Conservation (phyloP, 345 rosid species). For the Arabidopsis suecica region DNA sequence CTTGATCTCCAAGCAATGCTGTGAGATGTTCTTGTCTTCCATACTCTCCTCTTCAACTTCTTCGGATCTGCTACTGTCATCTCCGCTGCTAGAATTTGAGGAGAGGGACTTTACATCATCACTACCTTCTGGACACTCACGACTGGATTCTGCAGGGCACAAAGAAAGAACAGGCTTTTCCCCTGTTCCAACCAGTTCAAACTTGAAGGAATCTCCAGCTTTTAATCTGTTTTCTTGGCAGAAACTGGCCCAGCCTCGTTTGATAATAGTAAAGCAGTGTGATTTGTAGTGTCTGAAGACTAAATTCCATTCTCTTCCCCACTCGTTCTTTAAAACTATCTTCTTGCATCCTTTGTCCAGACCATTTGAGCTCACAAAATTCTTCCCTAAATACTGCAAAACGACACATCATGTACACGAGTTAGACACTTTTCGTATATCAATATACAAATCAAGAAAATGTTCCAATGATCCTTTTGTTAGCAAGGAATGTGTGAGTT, state of each 20-base stretch:
- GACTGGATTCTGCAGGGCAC: slow-evolving; percentile 1
- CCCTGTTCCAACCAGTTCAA: slow-evolving; percentile 1
- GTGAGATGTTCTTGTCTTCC: slow-evolving; percentile 2
- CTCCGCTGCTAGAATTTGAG: slow-evolving; percentile 8
- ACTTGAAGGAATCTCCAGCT: slow-evolving; percentile 27
- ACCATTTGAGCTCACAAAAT: slow-evolving; percentile 26
- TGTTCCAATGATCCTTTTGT: not conserved
- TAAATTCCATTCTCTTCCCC: slow-evolving; percentile 26
- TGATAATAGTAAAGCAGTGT: not conserved
- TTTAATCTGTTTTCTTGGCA: slow-evolving; percentile 31
- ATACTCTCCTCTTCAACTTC: slow-evolving; percentile 19
- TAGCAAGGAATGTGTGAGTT: not conserved
- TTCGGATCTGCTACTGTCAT: slow-evolving; percentile 15
- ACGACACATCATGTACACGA: not conserved
- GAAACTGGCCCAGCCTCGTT: slow-evolving; percentile 36
- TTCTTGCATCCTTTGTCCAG: slow-evolving; percentile 18
- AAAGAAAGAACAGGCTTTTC: slow-evolving; percentile 22
- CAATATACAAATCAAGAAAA: not conserved
- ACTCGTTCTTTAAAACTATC: slow-evolving; percentile 28
- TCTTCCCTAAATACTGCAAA: slow-evolving; percentile 29
- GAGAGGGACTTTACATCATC: not conserved
- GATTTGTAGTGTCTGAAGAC: slow-evolving; percentile 1
- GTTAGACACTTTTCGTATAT: not conserved
- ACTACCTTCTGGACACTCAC: slow-evolving; percentile 6
- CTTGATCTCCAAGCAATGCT: not conserved